These are phyloP conservation scores for Linnemannia exigua DNA, from an alignment of 192 early-diverging fungal genomes.

Conservation along the genomic window DNA sequence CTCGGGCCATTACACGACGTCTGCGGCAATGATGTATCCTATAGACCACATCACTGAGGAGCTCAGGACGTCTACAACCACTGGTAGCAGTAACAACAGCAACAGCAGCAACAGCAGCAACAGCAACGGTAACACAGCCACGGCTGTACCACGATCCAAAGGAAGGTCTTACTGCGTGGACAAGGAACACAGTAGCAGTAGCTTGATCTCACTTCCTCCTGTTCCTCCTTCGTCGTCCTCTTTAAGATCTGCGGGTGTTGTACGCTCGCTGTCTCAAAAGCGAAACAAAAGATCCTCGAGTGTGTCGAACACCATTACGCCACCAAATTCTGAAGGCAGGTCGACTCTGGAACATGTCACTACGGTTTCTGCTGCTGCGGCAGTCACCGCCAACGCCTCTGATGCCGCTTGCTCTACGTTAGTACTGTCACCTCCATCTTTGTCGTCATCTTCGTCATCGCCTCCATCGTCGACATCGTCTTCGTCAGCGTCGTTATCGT, in stretches of 20 bases:
- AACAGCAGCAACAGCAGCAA: not conserved
- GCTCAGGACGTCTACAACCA: too few relatives aligned
- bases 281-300: not conserved
- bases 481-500: not conserved
- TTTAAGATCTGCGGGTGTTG: not conserved
- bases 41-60: not conserved
- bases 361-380: not conserved
- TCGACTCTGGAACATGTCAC: not conserved
- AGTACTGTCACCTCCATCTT: not conserved
- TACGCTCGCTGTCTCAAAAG: too few relatives aligned
- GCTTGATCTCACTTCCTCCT: too few relatives aligned
- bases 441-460: not conserved
- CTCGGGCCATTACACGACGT: conserved; percentile 13
- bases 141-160: not conserved
- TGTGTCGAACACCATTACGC: not conserved
- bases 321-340: not conserved
- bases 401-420: too few relatives aligned
- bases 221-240: not conserved
- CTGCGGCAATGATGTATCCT: conserved; percentile 12
- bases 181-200: not conserved
- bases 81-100: not conserved
- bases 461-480: not conserved
- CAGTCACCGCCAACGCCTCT: too few relatives aligned
- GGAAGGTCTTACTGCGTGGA: not conserved
- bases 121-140: not conserved